These are phyloP conservation scores for Pythium monospermum DNA, from an alignment of 352 stramenopile species.

Conservation along the genomic window DNA sequence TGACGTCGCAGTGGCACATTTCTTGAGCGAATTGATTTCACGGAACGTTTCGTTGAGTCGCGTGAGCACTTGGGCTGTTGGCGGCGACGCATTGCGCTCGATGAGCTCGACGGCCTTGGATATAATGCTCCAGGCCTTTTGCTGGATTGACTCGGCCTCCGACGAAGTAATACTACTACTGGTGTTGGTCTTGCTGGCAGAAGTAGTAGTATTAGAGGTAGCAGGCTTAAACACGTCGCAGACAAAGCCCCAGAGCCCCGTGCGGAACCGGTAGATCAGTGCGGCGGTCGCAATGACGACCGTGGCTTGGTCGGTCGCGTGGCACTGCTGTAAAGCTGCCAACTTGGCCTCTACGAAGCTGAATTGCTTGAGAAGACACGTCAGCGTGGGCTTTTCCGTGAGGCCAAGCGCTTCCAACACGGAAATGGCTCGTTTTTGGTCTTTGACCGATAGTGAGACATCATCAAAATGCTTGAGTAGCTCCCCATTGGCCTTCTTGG, in stretches of 20 bases:
- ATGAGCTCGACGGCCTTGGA: conserved; percentile 45
- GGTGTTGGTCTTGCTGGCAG: conserved; percentile 16
- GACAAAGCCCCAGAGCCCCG: conserved; percentile 63
- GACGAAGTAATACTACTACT: conserved; percentile 39
- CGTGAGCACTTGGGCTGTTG: conserved; percentile 34
- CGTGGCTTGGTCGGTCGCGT: conserved; percentile 20
- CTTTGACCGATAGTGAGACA: conserved; percentile 43
- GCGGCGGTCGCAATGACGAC: conserved; percentile 54
- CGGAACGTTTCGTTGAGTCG: conserved; percentile 63
- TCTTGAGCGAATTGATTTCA: conserved; percentile 58
- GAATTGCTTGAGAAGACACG: conserved; percentile 68
- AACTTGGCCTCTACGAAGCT: conserved; percentile 55
- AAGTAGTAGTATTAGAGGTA: too few relatives aligned
- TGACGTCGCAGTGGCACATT: conserved; percentile 52
- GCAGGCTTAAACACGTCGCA: conserved; percentile 67
- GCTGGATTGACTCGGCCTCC: conserved; percentile 63
- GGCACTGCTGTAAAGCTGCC: conserved; percentile 21
- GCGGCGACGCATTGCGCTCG: conserved; percentile 37
- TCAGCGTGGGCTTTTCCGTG: conserved; percentile 57
- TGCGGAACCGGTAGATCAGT: conserved; percentile 61
- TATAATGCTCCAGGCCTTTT: conserved; percentile 54
- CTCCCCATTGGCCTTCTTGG: conserved; percentile 48
- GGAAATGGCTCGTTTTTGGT: conserved; percentile 63
- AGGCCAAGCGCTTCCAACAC: conserved; percentile 54
- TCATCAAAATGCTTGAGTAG: conserved; percentile 63